These are phyloP conservation scores for Jatropha podagrica DNA, from an alignment of 441 rosid species.

Conservation along the genomic window DNA sequence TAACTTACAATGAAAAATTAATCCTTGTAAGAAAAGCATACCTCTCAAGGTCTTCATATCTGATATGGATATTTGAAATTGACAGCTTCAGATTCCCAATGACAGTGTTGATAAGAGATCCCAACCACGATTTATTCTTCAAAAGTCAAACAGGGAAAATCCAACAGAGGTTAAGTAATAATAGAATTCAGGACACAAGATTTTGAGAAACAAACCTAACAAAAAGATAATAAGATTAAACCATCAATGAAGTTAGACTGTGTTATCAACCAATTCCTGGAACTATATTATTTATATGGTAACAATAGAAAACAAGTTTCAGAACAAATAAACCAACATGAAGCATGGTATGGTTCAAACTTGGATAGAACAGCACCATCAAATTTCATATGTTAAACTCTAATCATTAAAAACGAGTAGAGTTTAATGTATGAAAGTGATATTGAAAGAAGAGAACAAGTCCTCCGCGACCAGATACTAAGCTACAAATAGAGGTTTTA, in stretches of 20 bases:
- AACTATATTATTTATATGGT: not conserved
- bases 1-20: not conserved
- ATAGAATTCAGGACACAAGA: constrained; percentile 10
- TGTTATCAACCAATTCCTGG: not conserved
- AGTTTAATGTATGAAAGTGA: not conserved
- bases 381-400: not conserved
- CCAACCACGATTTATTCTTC: constrained; percentile 97
- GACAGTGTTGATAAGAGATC: constrained; percentile 89
- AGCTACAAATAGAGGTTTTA: not conserved
- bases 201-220: constrained; percentile 11
- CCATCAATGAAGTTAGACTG: not conserved
- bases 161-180: constrained; percentile 19
- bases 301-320: not conserved
- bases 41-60: constrained; percentile 99
- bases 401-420: no score
- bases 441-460: not conserved
- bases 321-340: not conserved
- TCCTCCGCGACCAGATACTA: not conserved
- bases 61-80: constrained; percentile 93
- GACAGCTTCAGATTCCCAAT: constrained; percentile 98
- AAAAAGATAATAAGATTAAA: not conserved
- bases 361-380: not conserved
- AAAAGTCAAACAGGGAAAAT: constrained; percentile 32
- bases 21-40: constrained; percentile 16
- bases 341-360: not conserved